Evolutionary conservation across 805 yeast species (phyloP).

Genomic region (Hanseniaspora valbyensis): DNA sequence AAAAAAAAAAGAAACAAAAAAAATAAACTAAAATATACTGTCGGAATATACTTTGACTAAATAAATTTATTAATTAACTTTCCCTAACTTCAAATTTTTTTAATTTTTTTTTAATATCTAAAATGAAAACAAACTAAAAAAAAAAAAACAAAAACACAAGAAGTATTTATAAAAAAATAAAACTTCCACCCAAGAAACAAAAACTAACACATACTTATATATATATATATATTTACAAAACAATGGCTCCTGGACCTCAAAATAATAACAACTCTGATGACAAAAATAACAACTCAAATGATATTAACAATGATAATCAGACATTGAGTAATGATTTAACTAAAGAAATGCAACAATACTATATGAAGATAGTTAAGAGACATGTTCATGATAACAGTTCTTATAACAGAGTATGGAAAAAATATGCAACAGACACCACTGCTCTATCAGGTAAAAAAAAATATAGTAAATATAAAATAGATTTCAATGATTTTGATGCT

Average conservation of each 20-base stretch:
- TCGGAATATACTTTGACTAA: no score
- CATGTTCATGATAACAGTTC: constrained; percentile 13
- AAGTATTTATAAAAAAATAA: no score
- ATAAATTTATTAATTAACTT: no score
- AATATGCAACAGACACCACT: neutral
- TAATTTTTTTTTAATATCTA: no score
- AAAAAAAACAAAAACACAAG: no score
- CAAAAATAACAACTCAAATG: neutral
- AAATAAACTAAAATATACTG: no score
- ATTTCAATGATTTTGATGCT: constrained; percentile 55
- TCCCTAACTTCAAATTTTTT: no score
- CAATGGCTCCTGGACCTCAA: neutral
- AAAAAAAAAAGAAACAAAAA: no score
- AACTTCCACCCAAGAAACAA: no score
- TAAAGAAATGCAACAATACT: constrained; percentile 9
- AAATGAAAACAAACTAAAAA: no score
- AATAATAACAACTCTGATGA: neutral
- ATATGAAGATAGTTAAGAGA: neutral
- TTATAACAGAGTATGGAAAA: constrained; percentile 12
- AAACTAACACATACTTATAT: no score
- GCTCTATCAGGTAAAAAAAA: neutral
- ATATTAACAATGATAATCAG: neutral
- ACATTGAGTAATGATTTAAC: neutral
- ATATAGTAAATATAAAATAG: constrained; percentile 29
- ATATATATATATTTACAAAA: no score